Conservation (phyloP, 225 moss, liverwort and hornwort genomes). For the Antitrichia curtipendula region DNA sequence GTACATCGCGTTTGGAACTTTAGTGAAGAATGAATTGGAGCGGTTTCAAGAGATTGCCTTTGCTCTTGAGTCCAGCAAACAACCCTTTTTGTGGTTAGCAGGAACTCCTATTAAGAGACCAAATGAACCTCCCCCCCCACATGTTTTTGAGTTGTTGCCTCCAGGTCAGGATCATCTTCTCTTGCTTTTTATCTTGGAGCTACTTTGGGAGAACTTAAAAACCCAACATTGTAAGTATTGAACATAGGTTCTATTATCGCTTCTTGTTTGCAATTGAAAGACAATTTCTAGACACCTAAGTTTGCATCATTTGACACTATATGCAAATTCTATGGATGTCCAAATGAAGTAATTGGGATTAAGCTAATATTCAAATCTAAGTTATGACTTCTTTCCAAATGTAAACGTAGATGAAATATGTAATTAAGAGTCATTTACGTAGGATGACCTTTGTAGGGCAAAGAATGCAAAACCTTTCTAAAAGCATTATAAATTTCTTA, state of each 20-base stretch:
- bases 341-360: not conserved
- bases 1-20: slow-evolving; percentile 8
- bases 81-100: not conserved
- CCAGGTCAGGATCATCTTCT: not conserved
- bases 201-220: rapidly evolving
- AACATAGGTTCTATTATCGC: too few relatives aligned
- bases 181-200: rapidly evolving
- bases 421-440: not conserved
- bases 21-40: not conserved
- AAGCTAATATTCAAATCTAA: not conserved
- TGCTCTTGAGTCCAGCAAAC: not conserved
- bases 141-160: not conserved
- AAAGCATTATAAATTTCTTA: not conserved
- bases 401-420: not conserved
- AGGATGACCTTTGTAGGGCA: not conserved
- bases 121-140: not conserved
- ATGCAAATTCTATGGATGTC: too few relatives aligned
- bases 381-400: rapidly evolving
- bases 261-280: not conserved
- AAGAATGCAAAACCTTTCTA: not conserved
- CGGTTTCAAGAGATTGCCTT: not conserved
- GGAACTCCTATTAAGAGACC: not conserved
- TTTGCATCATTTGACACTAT: not conserved
- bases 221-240: rapidly evolving
- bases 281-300: too few relatives aligned